Evolutionary conservation across 2,329 filamentous ascomycete species (phyloP).

Genomic region (Verticillium isaacii): DNA sequence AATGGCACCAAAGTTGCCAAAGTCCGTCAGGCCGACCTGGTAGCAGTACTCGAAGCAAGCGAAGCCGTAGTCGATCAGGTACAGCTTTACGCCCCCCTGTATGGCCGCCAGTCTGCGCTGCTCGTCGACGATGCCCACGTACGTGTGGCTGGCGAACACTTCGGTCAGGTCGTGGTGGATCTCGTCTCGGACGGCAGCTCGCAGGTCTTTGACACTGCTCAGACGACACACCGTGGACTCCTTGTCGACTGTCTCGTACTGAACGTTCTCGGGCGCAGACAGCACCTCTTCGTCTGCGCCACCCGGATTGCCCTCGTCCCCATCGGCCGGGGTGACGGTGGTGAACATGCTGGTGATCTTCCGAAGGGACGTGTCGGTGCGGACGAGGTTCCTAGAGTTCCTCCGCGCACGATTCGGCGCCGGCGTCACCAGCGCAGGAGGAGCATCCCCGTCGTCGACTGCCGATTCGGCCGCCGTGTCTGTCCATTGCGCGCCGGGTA

Average conservation of each 20-base stretch:
- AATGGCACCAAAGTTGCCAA: slow-evolving; percentile 88
- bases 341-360: slow-evolving; percentile 97
- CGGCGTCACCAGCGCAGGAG: slow-evolving; percentile 21
- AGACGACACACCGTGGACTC: slow-evolving; percentile 68
- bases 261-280: slow-evolving; percentile 43
- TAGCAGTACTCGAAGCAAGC: slow-evolving; percentile 89
- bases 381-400: slow-evolving; percentile 71
- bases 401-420: slow-evolving; percentile 32
- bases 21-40: slow-evolving; percentile 89
- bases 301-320: slow-evolving; percentile 14
- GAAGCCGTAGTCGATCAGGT: slow-evolving; percentile 88
- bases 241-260: slow-evolving; percentile 70
- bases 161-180: slow-evolving; percentile 86
- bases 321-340: slow-evolving; percentile 26
- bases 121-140: slow-evolving; percentile 90
- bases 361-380: slow-evolving; percentile 80
- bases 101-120: slow-evolving; percentile 83
- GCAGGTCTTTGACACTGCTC: slow-evolving; percentile 80
- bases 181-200: slow-evolving; percentile 70
- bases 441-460: slow-evolving; percentile 17
- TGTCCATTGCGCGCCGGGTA: slow-evolving; percentile 57
- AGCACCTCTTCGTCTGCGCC: slow-evolving; percentile 26
- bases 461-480: slow-evolving; percentile 19
- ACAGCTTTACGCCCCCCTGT: slow-evolving; percentile 88
- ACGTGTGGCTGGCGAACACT: slow-evolving; percentile 81